Evolutionary conservation across 805 yeast genomes (phyloP).

Genomic region (Priceomyces carsonii): DNA sequence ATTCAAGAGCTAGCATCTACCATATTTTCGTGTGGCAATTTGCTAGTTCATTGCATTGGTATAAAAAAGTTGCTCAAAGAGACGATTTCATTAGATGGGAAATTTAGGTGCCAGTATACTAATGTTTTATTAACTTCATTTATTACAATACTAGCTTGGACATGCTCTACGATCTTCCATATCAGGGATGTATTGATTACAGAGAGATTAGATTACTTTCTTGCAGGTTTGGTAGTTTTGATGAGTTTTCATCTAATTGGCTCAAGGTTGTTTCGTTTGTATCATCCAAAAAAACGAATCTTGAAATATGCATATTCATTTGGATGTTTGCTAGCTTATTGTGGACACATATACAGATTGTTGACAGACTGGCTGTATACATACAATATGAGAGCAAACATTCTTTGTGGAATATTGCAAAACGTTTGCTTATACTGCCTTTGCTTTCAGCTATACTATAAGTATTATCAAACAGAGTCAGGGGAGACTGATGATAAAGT

Average conservation of each 20-base stretch:
- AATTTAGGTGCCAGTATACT: slow-evolving; percentile 14
- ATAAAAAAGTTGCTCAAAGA: slow-evolving; percentile 29
- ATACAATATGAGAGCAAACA: slow-evolving; percentile 91
- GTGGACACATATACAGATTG: slow-evolving; percentile 65
- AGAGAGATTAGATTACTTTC: slow-evolving; percentile 85
- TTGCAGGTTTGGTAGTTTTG: slow-evolving; percentile 87
- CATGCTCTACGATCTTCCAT: slow-evolving; percentile 83
- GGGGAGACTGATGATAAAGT: slow-evolving; percentile 5
- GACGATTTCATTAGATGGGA: slow-evolving; percentile 7
- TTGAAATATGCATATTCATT: slow-evolving; percentile 37
- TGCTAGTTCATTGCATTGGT: slow-evolving; percentile 51
- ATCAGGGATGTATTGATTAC: slow-evolving; percentile 78
- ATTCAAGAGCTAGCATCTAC: slow-evolving; percentile 84
- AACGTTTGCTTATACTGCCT: slow-evolving; percentile 42
- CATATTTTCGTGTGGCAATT: slow-evolving; percentile 63
- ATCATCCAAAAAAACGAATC: slow-evolving; percentile 28
- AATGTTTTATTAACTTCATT: slow-evolving; percentile 51
- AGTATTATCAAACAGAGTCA: slow-evolving; percentile 30
- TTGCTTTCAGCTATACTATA: slow-evolving; percentile 33
- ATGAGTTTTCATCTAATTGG: slow-evolving; percentile 73
- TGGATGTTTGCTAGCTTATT: slow-evolving; percentile 51
- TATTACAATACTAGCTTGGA: slow-evolving; percentile 85
- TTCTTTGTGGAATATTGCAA: slow-evolving; percentile 74
- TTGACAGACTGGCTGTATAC: slow-evolving; percentile 82
- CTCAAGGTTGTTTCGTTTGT: slow-evolving; percentile 61